Conservation (phyloP, 2,329 filamentous ascomycete species). For the Phoma sp. region DNA sequence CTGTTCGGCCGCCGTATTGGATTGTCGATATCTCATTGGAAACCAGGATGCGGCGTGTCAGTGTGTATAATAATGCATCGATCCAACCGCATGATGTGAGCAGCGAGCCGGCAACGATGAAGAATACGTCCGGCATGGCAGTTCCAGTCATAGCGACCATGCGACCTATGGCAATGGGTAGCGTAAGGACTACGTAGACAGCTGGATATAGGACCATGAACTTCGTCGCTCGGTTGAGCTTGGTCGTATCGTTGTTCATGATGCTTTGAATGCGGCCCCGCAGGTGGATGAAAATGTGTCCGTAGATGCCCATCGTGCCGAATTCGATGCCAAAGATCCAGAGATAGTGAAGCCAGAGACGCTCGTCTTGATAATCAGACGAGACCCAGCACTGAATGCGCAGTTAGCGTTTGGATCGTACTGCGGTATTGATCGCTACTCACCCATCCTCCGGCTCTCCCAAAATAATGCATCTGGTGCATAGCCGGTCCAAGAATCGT, state of each 20-base stretch:
- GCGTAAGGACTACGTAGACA: constrained; percentile 70
- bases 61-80: constrained; percentile 51
- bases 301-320: constrained; percentile 57
- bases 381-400: constrained; percentile 57
- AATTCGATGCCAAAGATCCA: constrained; percentile 63
- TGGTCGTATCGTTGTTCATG: constrained; percentile 42
- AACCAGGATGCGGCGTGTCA: constrained; percentile 50
- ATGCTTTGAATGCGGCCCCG: constrained; percentile 52
- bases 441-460: constrained; percentile 60
- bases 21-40: constrained; percentile 38
- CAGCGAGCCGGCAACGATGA: constrained; percentile 65
- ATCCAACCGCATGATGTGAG: constrained; percentile 58
- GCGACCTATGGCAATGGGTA: constrained; percentile 62
- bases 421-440: constrained; percentile 14
- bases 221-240: constrained; percentile 52
- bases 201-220: constrained; percentile 69
- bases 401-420: background rate
- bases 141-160: constrained; percentile 48
- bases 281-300: constrained; percentile 56
- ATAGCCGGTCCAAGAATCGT: constrained; percentile 55
- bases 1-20: constrained; percentile 29
- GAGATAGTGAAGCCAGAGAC: constrained; percentile 59
- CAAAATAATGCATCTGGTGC: constrained; percentile 52
- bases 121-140: constrained; percentile 59
- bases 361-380: constrained; percentile 50